Evolutionary conservation across 225 moss, liverwort and hornwort species (phyloP), one percentile per base, ranked within the genome.

Genomic region (Anthoceros angustus): DNA sequence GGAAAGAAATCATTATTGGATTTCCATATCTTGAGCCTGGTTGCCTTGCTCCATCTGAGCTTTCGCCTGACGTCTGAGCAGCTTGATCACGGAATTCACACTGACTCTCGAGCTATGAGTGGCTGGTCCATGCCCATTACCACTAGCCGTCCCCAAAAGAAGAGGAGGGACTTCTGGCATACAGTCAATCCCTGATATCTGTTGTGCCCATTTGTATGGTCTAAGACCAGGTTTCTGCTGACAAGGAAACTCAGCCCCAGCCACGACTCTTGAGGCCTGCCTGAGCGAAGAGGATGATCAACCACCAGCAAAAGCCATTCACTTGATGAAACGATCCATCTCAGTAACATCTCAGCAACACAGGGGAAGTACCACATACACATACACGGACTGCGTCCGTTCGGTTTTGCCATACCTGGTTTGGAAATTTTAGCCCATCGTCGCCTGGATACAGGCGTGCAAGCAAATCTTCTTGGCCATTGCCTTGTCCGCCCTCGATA

Each of bases 151-250:
- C 67, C 82, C 80, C 63, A 80, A 50, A 11, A 50, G 49, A 20
- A 50, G 71, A 25, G 87, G 89, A 45, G 92, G 92, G 64, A 80
- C 79, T 40, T 89, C 81, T 43, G 92, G 89, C 49, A 98, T 88
- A 73, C 73, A 75, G 63, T 92, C 92, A 69, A 92, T 89, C 62
- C 89, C 89, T 64, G 89, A 88, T 68, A 98, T 82, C 72, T 89
- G 84, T 75, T 98, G 98, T 49, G 80, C 73, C 98, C 98, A 98
- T 65, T 80, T 92, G 65, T 84, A 98, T 9, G 98, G 98, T 50
- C 89, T 80, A 70, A 76, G 67, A 38, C 49, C 68, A 62, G 86
- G 79, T 49, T 86, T 98, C 60, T 77, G 23, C 43, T 98, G 88
- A 72, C 82, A 98, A 12, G 76, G 65, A 65, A 98, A 89, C 45